Evolutionary conservation across 2,329 filamentous ascomycete genomes (phyloP), one percentile per base, ranked within the genome.

Genomic region (Furcasterigmium sp.): DNA sequence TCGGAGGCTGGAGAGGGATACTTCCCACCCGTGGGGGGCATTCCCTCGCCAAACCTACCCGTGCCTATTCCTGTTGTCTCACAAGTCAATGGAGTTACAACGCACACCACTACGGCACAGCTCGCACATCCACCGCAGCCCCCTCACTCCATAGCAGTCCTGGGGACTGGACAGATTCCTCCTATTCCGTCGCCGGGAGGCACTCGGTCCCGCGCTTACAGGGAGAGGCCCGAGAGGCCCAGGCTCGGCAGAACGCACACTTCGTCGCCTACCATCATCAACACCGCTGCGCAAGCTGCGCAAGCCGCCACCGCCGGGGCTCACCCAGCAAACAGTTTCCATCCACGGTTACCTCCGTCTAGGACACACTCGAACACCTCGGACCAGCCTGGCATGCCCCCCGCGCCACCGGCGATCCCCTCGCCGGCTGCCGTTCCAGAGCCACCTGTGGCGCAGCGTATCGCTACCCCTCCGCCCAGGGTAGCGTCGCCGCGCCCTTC

Each of bases 131-230:
- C 38, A 4, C 40, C 45, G 23, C 57, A 59, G 41, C 56, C 73
- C 44, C 64, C 70, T 20, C 81, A 84, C 47, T 85, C 87, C 7
- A 95, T 96, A 55, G 80, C 89, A 4, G 83, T 95, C 15, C 65
- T 96, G 21, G 82, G 76, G 41, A 91, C 87, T 1, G 90, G 88
- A 15, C 87, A 93, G 56, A 70, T 91, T 7, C 86, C 91, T 7
- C 73, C 82, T 17, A 70, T 96, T 37, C 89, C 91, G 1, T 95
- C 91, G 0, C 91, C 91, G 2, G 87, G 89, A 20, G 76, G 75
- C 46, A 73, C 75, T 21, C 69, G 78, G 42, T 60, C 69, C 20
- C 74, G 81, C 46, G 68, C 70, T 39, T 73, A 78, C 47, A 72
- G 77, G 46, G 76, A 79, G 47, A 73, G 80, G 43, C 68, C 73